These are phyloP conservation scores for Aureobasidium sp. DNA, from an alignment of 2,329 filamentous ascomycete genomes.

Conservation along the genomic window DNA sequence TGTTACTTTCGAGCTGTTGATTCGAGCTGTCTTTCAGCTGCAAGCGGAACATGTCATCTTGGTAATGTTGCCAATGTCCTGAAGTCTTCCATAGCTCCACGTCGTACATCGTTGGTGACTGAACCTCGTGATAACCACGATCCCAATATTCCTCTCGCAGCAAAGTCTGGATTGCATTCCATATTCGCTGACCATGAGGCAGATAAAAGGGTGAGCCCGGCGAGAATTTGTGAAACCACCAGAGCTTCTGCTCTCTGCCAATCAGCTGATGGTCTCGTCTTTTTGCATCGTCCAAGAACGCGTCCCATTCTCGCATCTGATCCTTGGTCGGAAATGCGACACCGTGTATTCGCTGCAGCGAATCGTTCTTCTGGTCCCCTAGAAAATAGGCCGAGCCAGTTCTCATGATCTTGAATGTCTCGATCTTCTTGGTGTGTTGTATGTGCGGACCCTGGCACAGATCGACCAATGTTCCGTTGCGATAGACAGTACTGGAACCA, in stretches of 20 bases:
- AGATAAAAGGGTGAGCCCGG: constrained; percentile 89
- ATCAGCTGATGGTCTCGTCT: constrained; percentile 94
- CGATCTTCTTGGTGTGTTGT: constrained; percentile 85
- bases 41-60: constrained; percentile 77
- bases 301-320: constrained; percentile 83
- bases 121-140: constrained; percentile 89
- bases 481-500: constrained; percentile 87
- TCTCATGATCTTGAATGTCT: constrained; percentile 80
- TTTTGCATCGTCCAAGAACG: constrained; percentile 91
- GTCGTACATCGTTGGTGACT: constrained; percentile 95
- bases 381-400: constrained; percentile 62
- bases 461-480: constrained; percentile 89
- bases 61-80: constrained; percentile 89
- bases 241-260: constrained; percentile 90
- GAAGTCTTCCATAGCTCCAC: constrained; percentile 88
- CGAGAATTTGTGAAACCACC: constrained; percentile 93
- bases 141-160: constrained; percentile 85
- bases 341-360: constrained; percentile 91
- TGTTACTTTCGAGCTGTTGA: no score
- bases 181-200: constrained; percentile 86
- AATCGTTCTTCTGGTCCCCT: constrained; percentile 88
- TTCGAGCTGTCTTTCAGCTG: no score
- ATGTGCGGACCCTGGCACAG: constrained; percentile 93
- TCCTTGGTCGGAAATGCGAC: constrained; percentile 98
- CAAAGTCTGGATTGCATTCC: constrained; percentile 78